Conservation (phyloP, 345 rosid genomes). For the Clausena lansium region DNA sequence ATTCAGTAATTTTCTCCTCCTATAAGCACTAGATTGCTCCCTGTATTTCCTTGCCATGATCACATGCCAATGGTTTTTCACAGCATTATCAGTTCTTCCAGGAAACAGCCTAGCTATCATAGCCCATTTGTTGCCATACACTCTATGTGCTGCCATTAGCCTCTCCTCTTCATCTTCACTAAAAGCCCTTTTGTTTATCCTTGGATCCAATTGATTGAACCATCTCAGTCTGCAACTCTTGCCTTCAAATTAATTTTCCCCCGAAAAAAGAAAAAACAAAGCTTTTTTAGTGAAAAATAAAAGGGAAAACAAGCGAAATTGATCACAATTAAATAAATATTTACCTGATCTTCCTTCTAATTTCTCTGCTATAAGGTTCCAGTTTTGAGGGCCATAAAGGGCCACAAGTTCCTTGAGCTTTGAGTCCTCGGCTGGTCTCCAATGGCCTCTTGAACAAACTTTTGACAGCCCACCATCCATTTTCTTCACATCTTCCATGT, state of each 20-base stretch:
- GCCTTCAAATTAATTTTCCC: conserved; percentile 19
- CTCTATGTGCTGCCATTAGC: conserved; percentile 56
- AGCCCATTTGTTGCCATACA: conserved; percentile 69
- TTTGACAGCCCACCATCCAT: conserved; percentile 19
- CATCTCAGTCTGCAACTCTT: conserved; percentile 56
- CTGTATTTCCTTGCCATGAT: conserved; percentile 64
- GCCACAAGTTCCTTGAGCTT: conserved; percentile 44
- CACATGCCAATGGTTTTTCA: conserved; percentile 72
- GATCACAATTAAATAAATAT: not conserved
- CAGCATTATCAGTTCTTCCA: conserved; percentile 68
- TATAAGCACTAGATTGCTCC: conserved; percentile 35
- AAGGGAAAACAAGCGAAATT: not conserved
- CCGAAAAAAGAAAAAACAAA: not conserved
- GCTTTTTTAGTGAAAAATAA: not conserved
- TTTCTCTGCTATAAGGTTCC: conserved; percentile 45
- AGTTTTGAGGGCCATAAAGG: conserved; percentile 43
- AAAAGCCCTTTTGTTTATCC: conserved; percentile 36
- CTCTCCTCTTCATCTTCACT: conserved; percentile 47
- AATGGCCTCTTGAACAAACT: conserved; percentile 38
- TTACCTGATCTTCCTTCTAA: conserved; percentile 47
- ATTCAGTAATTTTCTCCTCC: conserved; percentile 27
- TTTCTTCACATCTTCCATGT: conserved; percentile 14
- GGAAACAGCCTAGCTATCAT: conserved; percentile 56
- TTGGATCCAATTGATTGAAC: conserved; percentile 53
- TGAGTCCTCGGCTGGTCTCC: conserved; percentile 46